A percentile compares a stretch with the other conserved stretches of the same genome.
These are phyloP conservation scores for Passalora sequoiae DNA, from an alignment of 2,329 filamentous ascomycete genomes.

Conservation along the genomic window DNA sequence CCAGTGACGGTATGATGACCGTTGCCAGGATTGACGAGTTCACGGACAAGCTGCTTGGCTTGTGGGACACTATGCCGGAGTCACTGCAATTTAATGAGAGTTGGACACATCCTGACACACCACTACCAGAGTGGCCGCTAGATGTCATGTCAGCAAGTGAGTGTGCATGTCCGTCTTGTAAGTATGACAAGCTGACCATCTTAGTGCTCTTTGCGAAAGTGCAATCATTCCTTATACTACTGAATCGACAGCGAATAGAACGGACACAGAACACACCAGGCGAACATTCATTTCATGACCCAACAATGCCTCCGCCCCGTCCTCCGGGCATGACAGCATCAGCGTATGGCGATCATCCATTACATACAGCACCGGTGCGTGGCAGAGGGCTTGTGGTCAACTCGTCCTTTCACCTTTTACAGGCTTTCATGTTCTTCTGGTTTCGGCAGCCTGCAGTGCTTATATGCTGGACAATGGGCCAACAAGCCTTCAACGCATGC, in stretches of 20 bases:
- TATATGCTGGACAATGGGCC: constrained; percentile 46
- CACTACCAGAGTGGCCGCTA: constrained; percentile 45
- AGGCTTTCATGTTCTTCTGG: constrained; percentile 46
- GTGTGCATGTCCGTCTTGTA: no score
- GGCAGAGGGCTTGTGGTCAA: constrained; percentile 40
- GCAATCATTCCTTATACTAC: constrained; percentile 46
- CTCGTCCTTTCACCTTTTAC: constrained; percentile 39
- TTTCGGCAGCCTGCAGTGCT: constrained; percentile 40
- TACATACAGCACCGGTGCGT: constrained; percentile 30
- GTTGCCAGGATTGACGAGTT: constrained; percentile 44
- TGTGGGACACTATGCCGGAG: constrained; percentile 46
- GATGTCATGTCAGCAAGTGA: constrained; percentile 43
- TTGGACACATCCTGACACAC: constrained; percentile 39
- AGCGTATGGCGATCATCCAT: constrained; percentile 18
- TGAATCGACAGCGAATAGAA: constrained; percentile 45
- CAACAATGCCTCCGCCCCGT: constrained; percentile 17
- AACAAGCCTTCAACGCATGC: constrained; percentile 48
- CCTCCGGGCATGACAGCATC: constrained; percentile 11
- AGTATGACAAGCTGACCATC: constrained; percentile 1
- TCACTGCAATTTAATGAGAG: constrained; percentile 43
- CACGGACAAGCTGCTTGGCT: constrained; percentile 40
- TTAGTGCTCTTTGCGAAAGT: constrained; percentile 44
- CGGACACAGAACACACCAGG: constrained; percentile 22
- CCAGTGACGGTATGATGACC: constrained; percentile 39
- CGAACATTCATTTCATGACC: constrained; percentile 19